These are phyloP conservation scores for Diaporthe vexans DNA, from an alignment of 2,329 filamentous ascomycete genomes.

Conservation along the genomic window DNA sequence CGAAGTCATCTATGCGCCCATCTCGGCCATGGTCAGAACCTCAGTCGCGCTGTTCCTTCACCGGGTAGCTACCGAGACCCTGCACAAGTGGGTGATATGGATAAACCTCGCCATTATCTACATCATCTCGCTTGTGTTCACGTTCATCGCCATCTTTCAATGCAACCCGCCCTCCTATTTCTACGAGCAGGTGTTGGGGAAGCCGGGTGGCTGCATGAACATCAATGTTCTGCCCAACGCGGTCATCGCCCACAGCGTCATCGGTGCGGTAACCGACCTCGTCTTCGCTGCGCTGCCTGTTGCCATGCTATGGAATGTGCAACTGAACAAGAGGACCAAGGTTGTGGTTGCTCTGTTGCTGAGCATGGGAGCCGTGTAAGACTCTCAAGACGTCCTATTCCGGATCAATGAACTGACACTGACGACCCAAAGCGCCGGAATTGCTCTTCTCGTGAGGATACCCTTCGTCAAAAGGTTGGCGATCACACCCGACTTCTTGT, in stretches of 20 bases:
- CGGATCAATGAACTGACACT: slow-evolving; percentile 14
- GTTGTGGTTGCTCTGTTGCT: slow-evolving; percentile 61
- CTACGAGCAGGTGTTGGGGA: slow-evolving; percentile 58
- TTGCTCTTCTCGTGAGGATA: slow-evolving; percentile 56
- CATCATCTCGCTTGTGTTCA: slow-evolving; percentile 55
- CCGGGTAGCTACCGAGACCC: slow-evolving; percentile 52
- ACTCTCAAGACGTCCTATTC: not conserved
- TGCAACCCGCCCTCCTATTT: slow-evolving; percentile 64
- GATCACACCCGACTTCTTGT: slow-evolving; percentile 49
- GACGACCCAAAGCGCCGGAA: slow-evolving; percentile 51
- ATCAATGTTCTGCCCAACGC: slow-evolving; percentile 56
- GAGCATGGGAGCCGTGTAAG: slow-evolving; percentile 64
- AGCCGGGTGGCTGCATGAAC: slow-evolving; percentile 57
- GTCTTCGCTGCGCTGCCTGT: slow-evolving; percentile 64
- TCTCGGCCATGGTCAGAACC: slow-evolving; percentile 56
- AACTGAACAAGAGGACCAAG: slow-evolving; percentile 63
- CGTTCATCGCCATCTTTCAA: slow-evolving; percentile 64
- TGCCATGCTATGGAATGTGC: slow-evolving; percentile 64
- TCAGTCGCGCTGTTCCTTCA: slow-evolving; percentile 58
- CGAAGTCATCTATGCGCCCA: slow-evolving; percentile 56
- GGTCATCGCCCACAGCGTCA: slow-evolving; percentile 61
- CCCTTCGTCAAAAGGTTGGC: slow-evolving; percentile 49
- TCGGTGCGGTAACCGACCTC: slow-evolving; percentile 62
- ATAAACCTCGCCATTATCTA: slow-evolving; percentile 53
- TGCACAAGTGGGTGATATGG: slow-evolving; percentile 53